A percentile compares a stretch with the other conserved stretches of the same genome.
These are phyloP conservation scores for Kwoniella europaea DNA, from an alignment of 768 basidiomycete genomes.

Conservation along the genomic window DNA sequence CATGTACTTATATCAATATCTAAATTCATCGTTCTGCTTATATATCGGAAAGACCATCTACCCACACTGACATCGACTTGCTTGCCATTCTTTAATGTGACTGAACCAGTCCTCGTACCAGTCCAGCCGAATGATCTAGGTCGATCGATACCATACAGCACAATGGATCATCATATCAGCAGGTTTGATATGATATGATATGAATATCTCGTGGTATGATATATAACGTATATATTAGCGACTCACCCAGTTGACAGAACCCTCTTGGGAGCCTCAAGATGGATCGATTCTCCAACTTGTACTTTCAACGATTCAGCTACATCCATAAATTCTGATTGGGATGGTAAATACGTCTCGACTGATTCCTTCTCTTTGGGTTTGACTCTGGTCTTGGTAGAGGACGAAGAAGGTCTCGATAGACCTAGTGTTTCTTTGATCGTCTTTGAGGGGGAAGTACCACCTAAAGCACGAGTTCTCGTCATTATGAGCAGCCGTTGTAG, in stretches of 20 bases:
- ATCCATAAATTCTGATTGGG: conserved; percentile 6
- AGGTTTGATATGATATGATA: not conserved
- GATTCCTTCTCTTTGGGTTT: not conserved
- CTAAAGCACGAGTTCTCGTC: not conserved
- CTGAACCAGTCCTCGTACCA: conserved; percentile 4
- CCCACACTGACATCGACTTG: conserved; percentile 14
- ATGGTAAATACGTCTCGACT: not conserved
- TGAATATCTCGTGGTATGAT: no score
- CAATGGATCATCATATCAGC: not conserved
- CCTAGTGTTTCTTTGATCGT: no score
- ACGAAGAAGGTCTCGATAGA: not conserved
- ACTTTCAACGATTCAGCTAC: not conserved
- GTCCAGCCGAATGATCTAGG: conserved; percentile 26
- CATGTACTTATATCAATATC: no score
- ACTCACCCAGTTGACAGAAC: conserved; percentile 28
- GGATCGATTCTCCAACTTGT: conserved; percentile 5
- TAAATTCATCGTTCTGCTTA: no score
- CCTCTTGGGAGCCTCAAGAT: conserved; percentile 1
- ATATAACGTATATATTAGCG: no score
- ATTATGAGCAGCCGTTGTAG: not conserved
- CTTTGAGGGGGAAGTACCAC: no score
- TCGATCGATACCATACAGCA: no score
- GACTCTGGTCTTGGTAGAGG: not conserved
- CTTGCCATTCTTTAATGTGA: conserved; percentile 4
- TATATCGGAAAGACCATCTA: not conserved